Base-by-base conservation (phyloP, 139 green algal genomes). In the Ulvella scutata region DNA sequence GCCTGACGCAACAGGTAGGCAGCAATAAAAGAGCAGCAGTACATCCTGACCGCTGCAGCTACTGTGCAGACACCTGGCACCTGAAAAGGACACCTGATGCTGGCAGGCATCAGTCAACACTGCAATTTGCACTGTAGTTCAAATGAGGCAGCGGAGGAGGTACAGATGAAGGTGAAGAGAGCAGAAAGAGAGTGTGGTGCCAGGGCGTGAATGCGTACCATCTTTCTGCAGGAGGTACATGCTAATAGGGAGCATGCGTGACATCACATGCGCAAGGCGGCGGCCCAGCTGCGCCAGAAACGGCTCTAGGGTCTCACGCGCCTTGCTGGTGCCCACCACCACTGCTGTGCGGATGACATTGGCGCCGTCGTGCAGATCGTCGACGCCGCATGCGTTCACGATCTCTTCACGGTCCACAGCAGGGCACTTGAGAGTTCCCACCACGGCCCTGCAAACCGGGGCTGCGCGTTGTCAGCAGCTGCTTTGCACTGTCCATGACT, bases 321-420 rank as follows among this genome's bases (percentile, higher is more conserved):
- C 88, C 73, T 95, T 92, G 67, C 79, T 79, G 26, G 97, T 86
- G 2, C 92, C 93, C 29, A 98, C 96, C n/a, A 96, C 87, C 78
- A 92, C 97, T 3, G 93, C 93, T 1, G 92, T 94, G 74, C 92
- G 88, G 43, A 91, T 92, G 90, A 97, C 96, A 84, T 98, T 97
- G 51, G 92, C 89, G 4, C 93, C 93, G 73, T 98, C 93, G 78
- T 97, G 93, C 35, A 94, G 84, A 83, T 97, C 93, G 77, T 97
- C 93, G 36, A 98, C 85, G 61, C 93, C 93, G 75, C 93, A 97
- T 0, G 92, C 89, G 79, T 98, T 98, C 37, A 96, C 88, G 40
- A 98, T 93, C 84, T 98, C 93, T 75, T 98, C 93, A 4, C 88
- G 85, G 23, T 59, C 83, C n/a, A 82, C 9, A 1, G 74, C 72